Conservation (phyloP, 2,329 filamentous ascomycete species). For the Chrysoporthe deuterocubensis region DNA sequence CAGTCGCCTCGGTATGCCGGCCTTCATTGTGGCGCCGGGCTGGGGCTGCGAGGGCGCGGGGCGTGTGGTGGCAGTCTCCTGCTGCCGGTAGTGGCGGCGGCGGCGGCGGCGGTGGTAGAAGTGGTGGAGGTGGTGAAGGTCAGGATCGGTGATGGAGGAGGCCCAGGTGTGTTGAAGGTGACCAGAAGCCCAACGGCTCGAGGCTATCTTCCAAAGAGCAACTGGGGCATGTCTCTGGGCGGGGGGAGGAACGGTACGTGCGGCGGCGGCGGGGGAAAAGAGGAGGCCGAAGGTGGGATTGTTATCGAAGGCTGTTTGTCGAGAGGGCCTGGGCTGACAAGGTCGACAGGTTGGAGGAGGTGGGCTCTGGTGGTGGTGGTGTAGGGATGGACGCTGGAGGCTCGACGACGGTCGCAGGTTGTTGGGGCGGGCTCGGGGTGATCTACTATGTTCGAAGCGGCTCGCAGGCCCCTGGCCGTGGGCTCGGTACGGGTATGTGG, state of each 20-base stretch:
- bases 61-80: not conserved
- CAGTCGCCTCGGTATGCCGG: constrained; percentile 63
- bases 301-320: not conserved
- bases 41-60: constrained; percentile 11
- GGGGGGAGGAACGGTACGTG: not conserved
- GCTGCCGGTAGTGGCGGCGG: too few species aligned
- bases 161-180: constrained; percentile 6
- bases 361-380: not conserved
- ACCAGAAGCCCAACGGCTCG: constrained; percentile 31
- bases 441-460: not conserved
- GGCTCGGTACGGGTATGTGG: constrained; percentile 1
- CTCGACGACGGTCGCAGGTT: constrained; percentile 4
- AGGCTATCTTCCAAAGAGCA: constrained; percentile 28
- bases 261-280: not conserved
- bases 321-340: not conserved
- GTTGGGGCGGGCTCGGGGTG: not conserved
- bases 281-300: not conserved
- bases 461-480: constrained; percentile 3
- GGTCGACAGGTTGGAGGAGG: not conserved
- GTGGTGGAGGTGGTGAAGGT: constrained; percentile 3
- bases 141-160: constrained; percentile 4
- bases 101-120: constrained; percentile 5
- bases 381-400: constrained; percentile 9
- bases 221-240: constrained; percentile 27
- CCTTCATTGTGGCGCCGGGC: constrained; percentile 52